Base-by-base conservation (phyloP, 2,329 filamentous ascomycete species). In the Pezicula carpinea region DNA sequence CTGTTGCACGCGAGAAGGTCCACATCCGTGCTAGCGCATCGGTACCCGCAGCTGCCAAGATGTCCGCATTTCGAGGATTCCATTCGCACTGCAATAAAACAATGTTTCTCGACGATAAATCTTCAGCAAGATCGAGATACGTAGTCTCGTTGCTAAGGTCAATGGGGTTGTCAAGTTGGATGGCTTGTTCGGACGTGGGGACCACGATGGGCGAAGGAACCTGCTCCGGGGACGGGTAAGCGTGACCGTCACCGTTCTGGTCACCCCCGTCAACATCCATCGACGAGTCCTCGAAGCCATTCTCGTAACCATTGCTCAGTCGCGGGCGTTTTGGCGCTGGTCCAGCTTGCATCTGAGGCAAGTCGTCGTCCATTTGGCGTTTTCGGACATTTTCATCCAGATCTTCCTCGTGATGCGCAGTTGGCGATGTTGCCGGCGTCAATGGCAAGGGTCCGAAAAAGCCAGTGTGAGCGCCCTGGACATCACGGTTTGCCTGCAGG, bases 1-100 rank as follows among this genome's bases (percentile, higher is more conserved):
- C 67, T 62, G 70, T 46, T 26, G 47, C 71, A 74, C 75, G 76
- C 64, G 76, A 75, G 57, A 84, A 66, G 53, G 77, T 82, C 80
- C 81, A 84, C 69, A 84, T 74, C 55, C 80, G 80, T 72, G 80
- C 81, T 79, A 84, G 79, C 68, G 80, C 79, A 72, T 84, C 81
- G 65, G 79, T 83, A 60, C 81, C 81, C 70, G 78, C 80, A 73
- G 79, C 80, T 66, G 80, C 81, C 73, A 85, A 73, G 68, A 82
- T 70, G 50, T 75, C 79, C 65, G 80, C 76, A 71, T 84, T 75
- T 66, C 65, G 73, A 57, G 81, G 81, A 72, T 78, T 83, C 78
- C 80, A 85, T 73, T 82, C 79, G 75, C 80, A 83, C 67, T 83
- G 79, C 70, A 84, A 73, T 66, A 84, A 69, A 60, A 82, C 74